Evolutionary conservation across 208 protist species (phyloP), one percentile per base, ranked within the genome.

Genomic region (Trypanosomatidae sp.): DNA sequence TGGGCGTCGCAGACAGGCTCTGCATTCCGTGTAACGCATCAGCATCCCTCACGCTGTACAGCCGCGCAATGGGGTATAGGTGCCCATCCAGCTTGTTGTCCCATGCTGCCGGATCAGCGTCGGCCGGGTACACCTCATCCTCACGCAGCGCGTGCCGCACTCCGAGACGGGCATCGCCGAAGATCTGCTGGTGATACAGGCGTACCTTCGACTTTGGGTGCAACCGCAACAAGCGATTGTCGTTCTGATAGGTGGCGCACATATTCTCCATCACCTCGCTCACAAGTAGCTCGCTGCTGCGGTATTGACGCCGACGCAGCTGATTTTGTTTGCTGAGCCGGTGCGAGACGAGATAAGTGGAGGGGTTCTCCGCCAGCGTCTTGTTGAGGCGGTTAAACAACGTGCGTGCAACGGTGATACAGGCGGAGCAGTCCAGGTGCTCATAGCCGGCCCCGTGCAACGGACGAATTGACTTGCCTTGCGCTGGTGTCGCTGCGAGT

Each of bases 401-500:
- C 52, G 88, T 66, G 13, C 76, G 67, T 0, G 89, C 86, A 39
- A 95, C 89, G 28, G 84, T 80, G 30, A 95, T 65, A 69, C 91
- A 95, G 39, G 85, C 82, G 39, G 91, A 95, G 82, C 91, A 95
- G 73, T 95, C 89, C 19, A 95, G 65, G 67, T 92, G 90, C 58
- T 84, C 74, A 64, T 93, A 93, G 41, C 72, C 71, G 3, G 39
- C 47, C 3, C 82, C 82, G 76, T 91, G 86, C 44, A 82, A 41
- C 17, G 53, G 73, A 4, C 66, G 76, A 36, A 88, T 49, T 8
- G 71, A 46, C 28, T 50, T 49, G 49, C 76, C 76, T 25, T 66
- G 58, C 6, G 47, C 25, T 2, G 58, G 4, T 17, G 55, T 6
- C 39, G 2, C 64, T 2, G 47, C 60, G 49, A 60, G 33, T 52